Evolutionary conservation across 768 basidiomycete genomes (phyloP).

Genomic region (Pulveroboletus sp.): DNA sequence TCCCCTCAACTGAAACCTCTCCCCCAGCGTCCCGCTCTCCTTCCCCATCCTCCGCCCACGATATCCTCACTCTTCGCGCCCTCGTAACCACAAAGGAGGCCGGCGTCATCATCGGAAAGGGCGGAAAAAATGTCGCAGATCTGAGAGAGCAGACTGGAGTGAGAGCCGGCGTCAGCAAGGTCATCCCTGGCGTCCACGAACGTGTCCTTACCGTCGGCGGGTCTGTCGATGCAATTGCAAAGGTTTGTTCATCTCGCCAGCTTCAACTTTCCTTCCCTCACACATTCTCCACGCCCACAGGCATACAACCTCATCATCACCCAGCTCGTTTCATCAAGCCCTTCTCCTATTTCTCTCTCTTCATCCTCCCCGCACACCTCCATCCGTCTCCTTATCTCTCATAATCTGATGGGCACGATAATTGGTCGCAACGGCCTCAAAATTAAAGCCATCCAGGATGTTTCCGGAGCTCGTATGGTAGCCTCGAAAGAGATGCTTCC

Average conservation of each 20-base stretch:
- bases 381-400: conserved; percentile 95
- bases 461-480: conserved; percentile 95
- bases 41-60: conserved; percentile 60
- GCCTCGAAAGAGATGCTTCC: conserved; percentile 99
- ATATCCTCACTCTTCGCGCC: conserved; percentile 85
- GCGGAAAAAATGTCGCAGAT: conserved; percentile 96
- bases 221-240: conserved; percentile 87
- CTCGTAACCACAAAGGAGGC: conserved; percentile 97
- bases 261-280: conserved; percentile 2
- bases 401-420: conserved; percentile 99
- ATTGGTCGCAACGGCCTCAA: conserved; percentile 95
- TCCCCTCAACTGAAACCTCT: conserved; percentile 39
- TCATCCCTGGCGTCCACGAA: conserved; percentile 96
- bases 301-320: conserved; percentile 94
- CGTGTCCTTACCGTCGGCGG: conserved; percentile 95
- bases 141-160: conserved; percentile 93
- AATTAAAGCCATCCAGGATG: conserved; percentile 98
- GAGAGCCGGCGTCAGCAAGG: conserved; percentile 98
- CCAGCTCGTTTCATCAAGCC: conserved; percentile 82
- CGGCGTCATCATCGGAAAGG: conserved; percentile 96
- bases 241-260: conserved; percentile 47
- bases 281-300: conserved; percentile 38
- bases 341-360: conserved; percentile 69
- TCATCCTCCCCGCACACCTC: conserved; percentile 70
- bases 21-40: conserved; percentile 71